Evolutionary conservation across 139 green algal species (phyloP).

Genomic region (Pleodorina starrii): DNA sequence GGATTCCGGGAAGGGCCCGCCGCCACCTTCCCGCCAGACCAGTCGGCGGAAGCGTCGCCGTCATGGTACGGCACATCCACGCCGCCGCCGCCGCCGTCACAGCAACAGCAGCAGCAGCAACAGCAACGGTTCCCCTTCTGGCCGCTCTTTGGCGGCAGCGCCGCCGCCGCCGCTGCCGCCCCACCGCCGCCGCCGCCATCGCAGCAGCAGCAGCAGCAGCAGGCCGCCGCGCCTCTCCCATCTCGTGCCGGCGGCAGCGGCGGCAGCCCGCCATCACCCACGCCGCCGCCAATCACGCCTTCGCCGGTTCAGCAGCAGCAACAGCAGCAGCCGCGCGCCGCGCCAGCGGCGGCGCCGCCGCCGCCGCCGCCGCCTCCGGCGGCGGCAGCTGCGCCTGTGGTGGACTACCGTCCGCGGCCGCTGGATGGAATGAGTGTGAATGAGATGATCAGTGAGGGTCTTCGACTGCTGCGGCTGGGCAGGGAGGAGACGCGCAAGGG

Average conservation of each 20-base stretch:
- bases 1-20: background rate
- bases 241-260: background rate
- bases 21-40: background rate
- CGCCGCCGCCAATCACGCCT: too few species aligned
- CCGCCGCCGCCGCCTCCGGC: background rate
- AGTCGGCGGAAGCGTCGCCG: background rate
- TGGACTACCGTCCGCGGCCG: conserved; percentile 7
- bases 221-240: too few species aligned
- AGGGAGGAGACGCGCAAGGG: conserved; percentile 62
- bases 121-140: background rate
- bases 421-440: conserved; percentile 20
- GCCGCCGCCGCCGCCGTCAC: background rate
- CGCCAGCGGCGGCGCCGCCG: background rate
- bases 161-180: background rate
- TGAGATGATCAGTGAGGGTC: conserved; percentile 56
- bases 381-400: background rate
- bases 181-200: background rate
- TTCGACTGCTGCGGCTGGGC: conserved; percentile 54
- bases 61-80: background rate
- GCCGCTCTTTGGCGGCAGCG: background rate
- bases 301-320: background rate
- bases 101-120: conserved; percentile 7
- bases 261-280: too few species aligned
- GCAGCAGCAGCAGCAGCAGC: background rate
- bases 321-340: background rate